Conservation (phyloP, 1,139 yeast genomes). For the Suhomyces bolitotheri region DNA sequence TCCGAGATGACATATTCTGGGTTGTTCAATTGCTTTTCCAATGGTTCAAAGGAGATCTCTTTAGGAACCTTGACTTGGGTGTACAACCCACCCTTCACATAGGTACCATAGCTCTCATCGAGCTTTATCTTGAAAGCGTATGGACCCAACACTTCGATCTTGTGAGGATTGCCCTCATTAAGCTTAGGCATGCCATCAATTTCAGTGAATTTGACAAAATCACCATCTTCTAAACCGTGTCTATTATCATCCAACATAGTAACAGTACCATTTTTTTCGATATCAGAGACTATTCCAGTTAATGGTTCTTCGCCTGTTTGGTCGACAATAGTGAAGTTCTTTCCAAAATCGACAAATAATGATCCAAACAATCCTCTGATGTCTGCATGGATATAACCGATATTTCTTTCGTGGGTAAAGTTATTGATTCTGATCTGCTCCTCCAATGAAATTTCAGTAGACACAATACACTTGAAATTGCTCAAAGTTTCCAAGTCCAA, state of each 20-base stretch:
- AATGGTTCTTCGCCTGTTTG: slow-evolving; percentile 91
- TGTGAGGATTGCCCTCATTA: slow-evolving; percentile 70
- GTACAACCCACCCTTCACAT: slow-evolving; percentile 83
- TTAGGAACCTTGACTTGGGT: slow-evolving; percentile 89
- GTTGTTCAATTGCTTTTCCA: slow-evolving; percentile 60
- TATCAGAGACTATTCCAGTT: slow-evolving; percentile 82
- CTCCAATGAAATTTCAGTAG: slow-evolving; percentile 74
- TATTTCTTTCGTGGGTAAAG: slow-evolving; percentile 69
- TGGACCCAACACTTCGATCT: slow-evolving; percentile 88
- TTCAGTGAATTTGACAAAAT: slow-evolving; percentile 84
- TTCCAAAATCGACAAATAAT: slow-evolving; percentile 89
- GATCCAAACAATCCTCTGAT: slow-evolving; percentile 86
- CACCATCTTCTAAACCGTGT: slow-evolving; percentile 93
- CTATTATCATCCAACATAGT: slow-evolving; percentile 89
- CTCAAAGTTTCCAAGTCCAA: slow-evolving; percentile 52
- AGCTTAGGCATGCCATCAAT: slow-evolving; percentile 70
- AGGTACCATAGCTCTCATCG: slow-evolving; percentile 57
- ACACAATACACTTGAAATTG: slow-evolving; percentile 77
- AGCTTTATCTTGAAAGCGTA: slow-evolving; percentile 78
- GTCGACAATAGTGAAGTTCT: slow-evolving; percentile 75
- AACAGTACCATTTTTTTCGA: slow-evolving; percentile 87
- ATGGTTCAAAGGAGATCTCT: slow-evolving; percentile 59
- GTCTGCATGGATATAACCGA: slow-evolving; percentile 80
- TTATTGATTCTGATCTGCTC: slow-evolving; percentile 75
- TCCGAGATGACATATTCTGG: slow-evolving; percentile 86